These are phyloP conservation scores for Xylariaceae sp. DNA, from an alignment of 2,329 filamentous ascomycete genomes.

Conservation along the genomic window DNA sequence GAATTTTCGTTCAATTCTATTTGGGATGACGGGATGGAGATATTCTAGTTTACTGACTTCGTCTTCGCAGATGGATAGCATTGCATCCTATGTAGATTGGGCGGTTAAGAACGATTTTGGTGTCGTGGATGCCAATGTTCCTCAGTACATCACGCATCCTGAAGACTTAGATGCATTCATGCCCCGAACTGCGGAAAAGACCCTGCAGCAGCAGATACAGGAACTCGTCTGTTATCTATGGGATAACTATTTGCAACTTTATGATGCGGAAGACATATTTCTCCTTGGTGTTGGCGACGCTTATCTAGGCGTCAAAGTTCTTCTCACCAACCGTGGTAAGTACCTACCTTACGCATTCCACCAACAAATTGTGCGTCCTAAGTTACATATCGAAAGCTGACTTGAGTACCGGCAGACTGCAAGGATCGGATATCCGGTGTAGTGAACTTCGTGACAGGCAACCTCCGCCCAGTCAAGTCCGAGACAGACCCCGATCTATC, in stretches of 20 bases:
- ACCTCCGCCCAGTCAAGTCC: constrained; percentile 72
- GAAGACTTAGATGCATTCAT: constrained; percentile 51
- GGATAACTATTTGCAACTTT: constrained; percentile 92
- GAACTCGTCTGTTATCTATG: constrained; percentile 83
- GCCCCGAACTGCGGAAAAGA: constrained; percentile 42
- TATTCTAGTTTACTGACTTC: constrained; percentile 19
- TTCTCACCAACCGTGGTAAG: constrained; percentile 72
- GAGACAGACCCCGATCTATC: constrained; percentile 70
- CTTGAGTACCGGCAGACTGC: constrained; percentile 44
- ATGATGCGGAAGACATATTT: constrained; percentile 69
- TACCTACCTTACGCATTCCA: background rate
- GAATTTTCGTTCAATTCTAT: background rate
- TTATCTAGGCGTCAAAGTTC: constrained; percentile 75
- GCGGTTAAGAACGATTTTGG: constrained; percentile 71
- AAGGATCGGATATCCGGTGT: constrained; percentile 66
- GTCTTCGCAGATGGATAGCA: constrained; percentile 65
- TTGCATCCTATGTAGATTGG: constrained; percentile 81
- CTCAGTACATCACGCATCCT: constrained; percentile 65
- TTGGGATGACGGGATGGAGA: background rate
- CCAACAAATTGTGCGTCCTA: background rate
- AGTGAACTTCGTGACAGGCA: constrained; percentile 76
- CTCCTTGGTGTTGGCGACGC: constrained; percentile 88
- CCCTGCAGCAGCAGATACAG: constrained; percentile 57
- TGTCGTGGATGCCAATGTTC: constrained; percentile 88
- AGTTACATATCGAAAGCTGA: constrained; percentile 11